Evolutionary conservation across 2,329 filamentous ascomycete species (phyloP).

Genomic region (Fusarium foetens): DNA sequence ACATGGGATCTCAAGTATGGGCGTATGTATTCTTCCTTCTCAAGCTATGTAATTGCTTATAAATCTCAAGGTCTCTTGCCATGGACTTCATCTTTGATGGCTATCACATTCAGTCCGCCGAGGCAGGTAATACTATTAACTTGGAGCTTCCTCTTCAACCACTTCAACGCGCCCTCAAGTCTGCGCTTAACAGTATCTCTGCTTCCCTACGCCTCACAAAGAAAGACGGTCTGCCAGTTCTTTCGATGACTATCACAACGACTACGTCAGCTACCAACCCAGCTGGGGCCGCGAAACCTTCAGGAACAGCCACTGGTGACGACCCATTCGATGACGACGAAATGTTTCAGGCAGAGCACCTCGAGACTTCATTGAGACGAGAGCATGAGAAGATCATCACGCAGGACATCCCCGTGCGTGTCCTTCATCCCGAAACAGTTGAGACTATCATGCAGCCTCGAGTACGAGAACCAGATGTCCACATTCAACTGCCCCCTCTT

Average conservation of each 20-base stretch:
- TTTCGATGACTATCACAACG: constrained; percentile 90
- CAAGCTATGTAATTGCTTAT: constrained; percentile 3
- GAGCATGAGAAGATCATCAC: constrained; percentile 93
- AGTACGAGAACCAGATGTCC: constrained; percentile 90
- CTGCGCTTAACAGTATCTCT: constrained; percentile 81
- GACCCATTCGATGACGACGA: constrained; percentile 57
- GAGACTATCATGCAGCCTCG: constrained; percentile 93
- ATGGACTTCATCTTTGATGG: constrained; percentile 88
- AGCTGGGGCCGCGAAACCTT: constrained; percentile 46
- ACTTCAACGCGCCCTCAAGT: constrained; percentile 90
- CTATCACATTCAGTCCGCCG: constrained; percentile 87
- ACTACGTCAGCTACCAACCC: constrained; percentile 65
- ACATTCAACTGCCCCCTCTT: constrained; percentile 89
- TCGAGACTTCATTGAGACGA: constrained; percentile 68
- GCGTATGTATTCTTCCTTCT: constrained; percentile 65
- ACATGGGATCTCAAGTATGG: constrained; percentile 96
- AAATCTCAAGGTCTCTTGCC: constrained; percentile 59
- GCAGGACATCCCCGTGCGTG: constrained; percentile 94
- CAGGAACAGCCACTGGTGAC: constrained; percentile 43
- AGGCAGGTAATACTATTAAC: constrained; percentile 88
- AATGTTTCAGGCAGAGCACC: constrained; percentile 59
- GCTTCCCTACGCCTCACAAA: constrained; percentile 92
- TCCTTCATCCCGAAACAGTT: constrained; percentile 84
- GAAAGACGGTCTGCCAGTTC: constrained; percentile 85
- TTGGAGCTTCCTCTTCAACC: constrained; percentile 91